phyloP scores from a whole-genome alignment of 768 basidiomycete genomes.

The Hericium coralloides region DNA sequence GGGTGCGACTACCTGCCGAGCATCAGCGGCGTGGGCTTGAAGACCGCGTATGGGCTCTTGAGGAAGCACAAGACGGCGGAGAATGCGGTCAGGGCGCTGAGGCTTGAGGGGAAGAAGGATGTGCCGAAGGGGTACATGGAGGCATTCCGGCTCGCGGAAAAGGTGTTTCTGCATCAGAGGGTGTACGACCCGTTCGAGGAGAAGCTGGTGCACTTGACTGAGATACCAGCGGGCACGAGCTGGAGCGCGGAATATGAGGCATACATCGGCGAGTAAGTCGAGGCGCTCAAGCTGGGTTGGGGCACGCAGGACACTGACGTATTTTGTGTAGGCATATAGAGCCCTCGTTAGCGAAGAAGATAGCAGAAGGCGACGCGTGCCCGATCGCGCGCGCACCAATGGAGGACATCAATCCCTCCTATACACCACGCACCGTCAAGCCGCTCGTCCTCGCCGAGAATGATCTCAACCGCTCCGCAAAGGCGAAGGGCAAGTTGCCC shows the following conservation, averaged over 20 bases:
- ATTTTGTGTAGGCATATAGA: conserved; percentile 48
- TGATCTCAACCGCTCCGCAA: conserved; percentile 12
- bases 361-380: conserved; percentile 64
- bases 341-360: conserved; percentile 47
- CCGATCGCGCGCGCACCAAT: conserved; percentile 64
- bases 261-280: conserved; percentile 61
- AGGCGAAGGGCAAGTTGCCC: conserved; percentile 37
- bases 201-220: conserved; percentile 62
- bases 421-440: conserved; percentile 45
- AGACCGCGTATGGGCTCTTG: conserved; percentile 81
- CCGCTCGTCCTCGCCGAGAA: conserved; percentile 22
- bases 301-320: neutral
- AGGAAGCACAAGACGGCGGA: conserved; percentile 82
- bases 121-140: conserved; percentile 73
- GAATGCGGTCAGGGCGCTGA: conserved; percentile 66
- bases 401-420: conserved; percentile 68
- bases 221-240: conserved; percentile 38
- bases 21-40: conserved; percentile 86
- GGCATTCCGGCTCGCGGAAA: conserved; percentile 75
- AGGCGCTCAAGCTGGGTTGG: neutral
- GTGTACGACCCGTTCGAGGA: conserved; percentile 73
- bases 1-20: conserved; percentile 92
- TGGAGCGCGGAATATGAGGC: conserved; percentile 57
- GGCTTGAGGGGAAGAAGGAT: conserved; percentile 74
- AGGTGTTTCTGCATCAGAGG: conserved; percentile 87